Base-by-base conservation (phyloP, 2,329 filamentous ascomycete genomes). In the Pyricularia sp. region DNA sequence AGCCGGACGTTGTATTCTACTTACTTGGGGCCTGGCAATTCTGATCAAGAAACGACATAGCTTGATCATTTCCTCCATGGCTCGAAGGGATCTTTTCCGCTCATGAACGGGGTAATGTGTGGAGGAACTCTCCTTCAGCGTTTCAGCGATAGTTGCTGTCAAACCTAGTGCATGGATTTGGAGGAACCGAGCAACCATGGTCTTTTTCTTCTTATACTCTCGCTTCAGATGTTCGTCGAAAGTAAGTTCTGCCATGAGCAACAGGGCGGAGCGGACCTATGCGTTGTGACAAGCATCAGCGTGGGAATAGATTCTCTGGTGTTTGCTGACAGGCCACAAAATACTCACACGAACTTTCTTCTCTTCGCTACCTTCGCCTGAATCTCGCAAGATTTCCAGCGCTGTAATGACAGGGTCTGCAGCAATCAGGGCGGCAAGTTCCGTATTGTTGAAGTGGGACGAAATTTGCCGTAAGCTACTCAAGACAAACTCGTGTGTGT, bases 51-150 rank as follows among this genome's bases (percentile, higher is more conserved):
- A 84, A 73, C 88, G 90, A 64, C 92, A 91, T 66, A 96, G 82
- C 68, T 83, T 87, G 66, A 97, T 90, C 86, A 99, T 92, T 76
- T 97, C 92, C 73, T 93, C 91, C 76, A 99, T 90, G 5, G 92
- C 94, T 71, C 87, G 87, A 10, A 99, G 87, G 73, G 90, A 93
- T 70, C 91, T 86, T 69, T 87, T 87, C 74, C 93, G 92, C 76
- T 97, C 93, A 65, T 84, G 74, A 76, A 85, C 73, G 79, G 82
- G 72, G 79, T 85, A 86, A 69, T 85, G 83, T 25, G 83, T 79
- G 58, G 82, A 81, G 42, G 79, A 76, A 14, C 84, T 82, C 75
- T 92, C 90, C 73, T 94, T 95, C 70, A 97, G 89, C 11, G 86
- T 81, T 68, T 94, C 89, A 0, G 92, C 92, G 72, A 98, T 88